Conservation (phyloP, 108 stramenopile genomes). For the Skeletonema costatum region DNA sequence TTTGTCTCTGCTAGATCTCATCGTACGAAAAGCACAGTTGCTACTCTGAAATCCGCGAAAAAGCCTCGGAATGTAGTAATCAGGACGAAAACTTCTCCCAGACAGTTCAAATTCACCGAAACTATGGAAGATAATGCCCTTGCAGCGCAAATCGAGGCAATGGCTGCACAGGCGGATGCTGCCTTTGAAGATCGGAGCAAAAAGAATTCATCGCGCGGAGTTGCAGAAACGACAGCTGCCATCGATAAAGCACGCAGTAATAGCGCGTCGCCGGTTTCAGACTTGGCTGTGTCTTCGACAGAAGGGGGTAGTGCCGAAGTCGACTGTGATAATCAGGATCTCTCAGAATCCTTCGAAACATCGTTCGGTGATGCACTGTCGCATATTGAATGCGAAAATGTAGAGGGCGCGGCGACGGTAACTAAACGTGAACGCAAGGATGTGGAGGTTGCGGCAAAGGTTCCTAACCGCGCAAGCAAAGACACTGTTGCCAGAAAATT, state of each 20-base stretch:
- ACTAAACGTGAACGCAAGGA: background rate
- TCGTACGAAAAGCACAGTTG: background rate
- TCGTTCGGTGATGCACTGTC: background rate
- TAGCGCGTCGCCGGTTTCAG: background rate
- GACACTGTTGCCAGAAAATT: conserved; percentile 34
- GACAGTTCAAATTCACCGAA: background rate
- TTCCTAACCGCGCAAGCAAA: conserved; percentile 2
- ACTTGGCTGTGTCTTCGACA: background rate
- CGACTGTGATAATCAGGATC: background rate
- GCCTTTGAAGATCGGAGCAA: conserved; percentile 33
- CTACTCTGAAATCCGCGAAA: conserved; percentile 7
- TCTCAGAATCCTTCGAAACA: background rate
- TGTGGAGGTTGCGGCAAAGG: background rate
- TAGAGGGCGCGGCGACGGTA: background rate
- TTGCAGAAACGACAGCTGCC: background rate
- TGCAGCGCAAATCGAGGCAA: conserved; percentile 46
- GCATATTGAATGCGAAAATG: background rate
- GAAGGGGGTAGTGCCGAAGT: background rate
- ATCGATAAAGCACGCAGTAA: background rate
- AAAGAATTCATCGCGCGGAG: background rate
- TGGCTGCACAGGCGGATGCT: conserved; percentile 45
- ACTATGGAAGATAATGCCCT: conserved; percentile 35
- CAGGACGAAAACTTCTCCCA: background rate
- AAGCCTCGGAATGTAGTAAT: background rate
- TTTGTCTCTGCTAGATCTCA: conserved; percentile 41